A percentile compares a stretch with the other conserved stretches of the same genome.
Evolutionary conservation across 2,329 filamentous ascomycete genomes (phyloP).

Genomic region (Colletotrichum nymphaeae): DNA sequence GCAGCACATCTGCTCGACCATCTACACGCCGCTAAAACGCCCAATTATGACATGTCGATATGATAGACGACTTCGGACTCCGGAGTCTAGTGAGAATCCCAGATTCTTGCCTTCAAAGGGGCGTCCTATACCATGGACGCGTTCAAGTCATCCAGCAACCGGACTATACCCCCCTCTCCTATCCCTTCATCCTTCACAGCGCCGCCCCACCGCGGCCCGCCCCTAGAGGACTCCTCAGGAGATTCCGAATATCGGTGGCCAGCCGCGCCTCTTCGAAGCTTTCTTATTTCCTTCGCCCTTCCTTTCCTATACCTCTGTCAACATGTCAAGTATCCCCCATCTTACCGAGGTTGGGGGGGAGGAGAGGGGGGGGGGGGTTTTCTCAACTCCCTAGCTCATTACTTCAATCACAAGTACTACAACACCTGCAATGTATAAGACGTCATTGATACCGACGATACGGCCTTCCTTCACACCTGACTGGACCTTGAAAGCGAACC

Average conservation of each 20-base stretch:
- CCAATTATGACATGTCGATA: conserved; percentile 17
- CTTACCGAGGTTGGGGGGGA: not conserved
- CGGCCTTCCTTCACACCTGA: not conserved
- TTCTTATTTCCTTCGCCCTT: not conserved
- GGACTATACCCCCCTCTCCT: not conserved
- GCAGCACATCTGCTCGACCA: not conserved
- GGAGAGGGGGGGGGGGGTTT: not conserved
- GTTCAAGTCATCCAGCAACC: not conserved
- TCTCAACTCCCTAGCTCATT: not conserved
- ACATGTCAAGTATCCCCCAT: not conserved
- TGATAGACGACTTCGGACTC: not conserved
- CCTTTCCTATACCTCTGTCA: not conserved
- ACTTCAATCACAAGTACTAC: not conserved
- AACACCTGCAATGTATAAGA: not conserved
- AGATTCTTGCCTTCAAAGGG: not conserved
- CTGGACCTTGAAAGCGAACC: not conserved
- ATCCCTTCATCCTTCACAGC: not conserved
- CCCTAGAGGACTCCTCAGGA: not conserved
- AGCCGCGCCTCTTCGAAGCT: not conserved
- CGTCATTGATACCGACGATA: not conserved
- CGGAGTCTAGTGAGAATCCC: not conserved
- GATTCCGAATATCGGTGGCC: not conserved
- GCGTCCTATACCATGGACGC: not conserved
- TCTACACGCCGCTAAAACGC: not conserved
- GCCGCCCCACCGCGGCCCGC: not conserved